A percentile compares a stretch with the other conserved stretches of the same genome.
Conservation (phyloP, 2,329 filamentous ascomycete species). For the Didymosphaeria variabile region DNA sequence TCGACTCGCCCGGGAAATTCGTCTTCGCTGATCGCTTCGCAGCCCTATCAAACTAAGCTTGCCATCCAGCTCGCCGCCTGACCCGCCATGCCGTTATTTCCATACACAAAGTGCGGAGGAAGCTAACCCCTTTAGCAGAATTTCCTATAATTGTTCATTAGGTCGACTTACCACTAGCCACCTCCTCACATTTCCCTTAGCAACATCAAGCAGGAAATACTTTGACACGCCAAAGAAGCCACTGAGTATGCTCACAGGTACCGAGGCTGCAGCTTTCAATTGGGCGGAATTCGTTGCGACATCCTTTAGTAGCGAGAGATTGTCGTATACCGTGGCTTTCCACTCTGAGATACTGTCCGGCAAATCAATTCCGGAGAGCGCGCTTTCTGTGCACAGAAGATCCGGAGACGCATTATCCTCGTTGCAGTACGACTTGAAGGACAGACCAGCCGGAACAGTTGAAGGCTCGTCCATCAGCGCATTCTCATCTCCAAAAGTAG, state of each 20-base stretch:
- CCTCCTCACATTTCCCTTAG: conserved; percentile 17
- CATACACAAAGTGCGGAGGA: conserved; percentile 22
- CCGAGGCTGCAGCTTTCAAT: background rate
- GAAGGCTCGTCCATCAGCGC: conserved; percentile 14
- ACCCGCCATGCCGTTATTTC: conserved; percentile 18
- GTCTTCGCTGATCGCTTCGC: background rate
- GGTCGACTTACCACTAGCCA: conserved; percentile 17
- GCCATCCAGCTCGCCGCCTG: conserved; percentile 14
- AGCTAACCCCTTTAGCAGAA: conserved; percentile 1
- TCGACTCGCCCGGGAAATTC: background rate
- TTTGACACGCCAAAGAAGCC: conserved; percentile 12
- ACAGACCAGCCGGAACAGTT: conserved; percentile 11
- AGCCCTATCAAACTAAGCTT: background rate
- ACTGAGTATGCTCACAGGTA: conserved; percentile 5
- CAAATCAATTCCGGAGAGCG: conserved; percentile 19
- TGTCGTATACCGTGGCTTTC: conserved; percentile 9
- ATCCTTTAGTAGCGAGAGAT: conserved; percentile 8
- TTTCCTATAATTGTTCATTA: background rate
- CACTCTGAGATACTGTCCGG: conserved; percentile 14
- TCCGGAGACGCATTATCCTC: conserved; percentile 20
- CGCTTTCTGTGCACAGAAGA: conserved; percentile 19
- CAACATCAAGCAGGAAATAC: conserved; percentile 17
- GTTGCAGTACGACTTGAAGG: conserved; percentile 15
- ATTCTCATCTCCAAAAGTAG: conserved; percentile 22
- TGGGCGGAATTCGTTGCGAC: conserved; percentile 17